These are phyloP conservation scores for Vigna nakashimae DNA, from an alignment of 306 rosid genomes.

Conservation along the genomic window DNA sequence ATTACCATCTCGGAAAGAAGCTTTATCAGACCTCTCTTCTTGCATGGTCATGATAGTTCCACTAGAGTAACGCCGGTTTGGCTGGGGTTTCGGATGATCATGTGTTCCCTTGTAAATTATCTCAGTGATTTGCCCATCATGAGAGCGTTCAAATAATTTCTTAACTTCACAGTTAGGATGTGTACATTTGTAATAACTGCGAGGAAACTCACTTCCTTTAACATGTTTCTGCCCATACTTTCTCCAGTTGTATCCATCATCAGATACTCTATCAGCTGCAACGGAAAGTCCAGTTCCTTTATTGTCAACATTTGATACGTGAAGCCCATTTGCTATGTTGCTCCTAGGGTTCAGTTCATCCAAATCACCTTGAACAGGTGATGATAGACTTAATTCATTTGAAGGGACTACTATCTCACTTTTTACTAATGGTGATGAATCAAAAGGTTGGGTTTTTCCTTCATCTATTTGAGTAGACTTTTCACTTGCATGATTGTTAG, in stretches of 20 bases:
- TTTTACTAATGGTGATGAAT: constrained; percentile 60
- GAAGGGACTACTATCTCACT: constrained; percentile 68
- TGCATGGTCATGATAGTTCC: constrained; percentile 64
- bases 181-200: constrained; percentile 98
- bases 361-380: constrained; percentile 64
- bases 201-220: constrained; percentile 98
- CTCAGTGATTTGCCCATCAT: constrained; percentile 94
- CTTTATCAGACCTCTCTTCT: constrained; percentile 84
- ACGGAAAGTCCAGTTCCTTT: constrained; percentile 68
- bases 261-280: constrained; percentile 68
- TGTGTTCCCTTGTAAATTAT: constrained; percentile 97
- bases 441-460: constrained; percentile 58
- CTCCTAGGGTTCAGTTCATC: constrained; percentile 66
- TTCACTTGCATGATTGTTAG: constrained; percentile 54
- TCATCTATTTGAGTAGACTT: constrained; percentile 64
- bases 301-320: constrained; percentile 65
- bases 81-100: constrained; percentile 98
- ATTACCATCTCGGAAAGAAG: constrained; percentile 80
- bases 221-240: constrained; percentile 98
- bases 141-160: constrained; percentile 95
- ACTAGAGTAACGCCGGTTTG: constrained; percentile 81
- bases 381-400: constrained; percentile 66
- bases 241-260: constrained; percentile 98
- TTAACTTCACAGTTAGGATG: constrained; percentile 99
- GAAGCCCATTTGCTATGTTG: constrained; percentile 60